Base-by-base conservation (phyloP, 352 stramenopile species). In the Phytophthora hybrid region DNA sequence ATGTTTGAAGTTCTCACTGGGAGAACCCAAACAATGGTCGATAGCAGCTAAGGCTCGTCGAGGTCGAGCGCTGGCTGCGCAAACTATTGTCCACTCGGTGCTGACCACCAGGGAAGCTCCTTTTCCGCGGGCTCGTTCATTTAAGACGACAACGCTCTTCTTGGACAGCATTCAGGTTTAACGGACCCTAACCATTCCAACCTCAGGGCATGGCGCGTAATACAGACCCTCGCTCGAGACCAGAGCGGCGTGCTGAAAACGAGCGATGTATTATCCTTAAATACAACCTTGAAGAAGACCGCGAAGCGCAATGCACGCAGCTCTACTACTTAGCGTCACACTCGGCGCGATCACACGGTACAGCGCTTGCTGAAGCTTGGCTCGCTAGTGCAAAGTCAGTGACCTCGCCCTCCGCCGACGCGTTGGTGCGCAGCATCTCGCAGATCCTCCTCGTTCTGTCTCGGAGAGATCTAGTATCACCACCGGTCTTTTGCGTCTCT, bases 261-360 rank as follows among this genome's bases (percentile, higher is more conserved):
- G 4, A 51, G 69, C 10, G 47, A 73, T 34, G 56, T 55, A 4
- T 34, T 80, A n/a, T n/a, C n/a, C n/a, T n/a, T n/a, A n/a, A n/a
- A n/a, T 80, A 76, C 51, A 34, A 69, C 4, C 44, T 80, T 4
- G 63, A 72, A 19, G 74, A 80, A 29, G 69, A 78, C 32, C 51
- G 59, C 9, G 41, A 46, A 18, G 61, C 51, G 14, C 52, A 69
- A 60, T 54, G 65, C 55, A 75, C 64, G 16, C 64, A 54, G 19
- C 32, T 76, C 19, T 75, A 76, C 39, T 76, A 66, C n/a, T 65
- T 78, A 39, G 64, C 69, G 1, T 46, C 65, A 16, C 64, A 75
- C 51, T 51, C 47, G 19, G 54, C 41, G 63, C 8, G 23, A 62
- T 10, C 14, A 44, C 16, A 68, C 59, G 26, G 39, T 77, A 21